Evolutionary conservation across 1,139 yeast genomes (phyloP).

Genomic region (Nakaseomyces sp.): DNA sequence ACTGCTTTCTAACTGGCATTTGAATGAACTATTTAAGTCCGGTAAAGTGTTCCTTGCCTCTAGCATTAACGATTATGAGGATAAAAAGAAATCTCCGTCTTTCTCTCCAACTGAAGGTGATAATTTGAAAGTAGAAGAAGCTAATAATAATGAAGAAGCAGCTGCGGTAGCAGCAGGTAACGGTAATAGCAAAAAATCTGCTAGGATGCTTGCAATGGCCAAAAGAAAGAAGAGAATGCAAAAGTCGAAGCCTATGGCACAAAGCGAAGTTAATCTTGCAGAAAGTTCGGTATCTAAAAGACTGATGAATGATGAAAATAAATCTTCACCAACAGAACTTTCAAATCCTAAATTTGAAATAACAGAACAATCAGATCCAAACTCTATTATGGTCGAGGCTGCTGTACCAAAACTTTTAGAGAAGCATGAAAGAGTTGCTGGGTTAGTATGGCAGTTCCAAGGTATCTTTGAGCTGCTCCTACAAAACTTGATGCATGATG

Average conservation of each 20-base stretch:
- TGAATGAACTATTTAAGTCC: constrained; percentile 54
- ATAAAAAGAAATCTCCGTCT: constrained; percentile 20
- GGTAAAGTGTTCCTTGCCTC: constrained; percentile 69
- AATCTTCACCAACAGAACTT: constrained; percentile 14
- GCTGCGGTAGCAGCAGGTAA: constrained; percentile 6
- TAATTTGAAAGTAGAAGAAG: constrained; percentile 13
- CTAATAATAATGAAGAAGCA: constrained; percentile 12
- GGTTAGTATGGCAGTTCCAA: constrained; percentile 89
- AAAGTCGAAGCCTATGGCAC: constrained; percentile 54
- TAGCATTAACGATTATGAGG: constrained; percentile 48
- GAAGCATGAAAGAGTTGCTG: constrained; percentile 67
- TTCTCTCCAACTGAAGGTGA: constrained; percentile 9
- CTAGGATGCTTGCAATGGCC: constrained; percentile 89
- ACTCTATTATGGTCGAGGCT: constrained; percentile 76
- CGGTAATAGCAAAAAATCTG: constrained; percentile 39
- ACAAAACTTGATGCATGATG: constrained; percentile 72
- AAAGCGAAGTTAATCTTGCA: constrained; percentile 64
- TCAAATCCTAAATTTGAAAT: constrained; percentile 36
- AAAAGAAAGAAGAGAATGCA: constrained; percentile 74
- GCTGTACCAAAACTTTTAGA: constrained; percentile 64
- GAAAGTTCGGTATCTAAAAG: constrained; percentile 67
- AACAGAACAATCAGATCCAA: constrained; percentile 73
- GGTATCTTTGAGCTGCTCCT: constrained; percentile 86
- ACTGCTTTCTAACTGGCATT: constrained; percentile 43
- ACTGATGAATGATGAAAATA: constrained; percentile 24